phyloP scores from a whole-genome alignment of 2,329 filamentous ascomycete species.

The Colletotrichum musicola region DNA sequence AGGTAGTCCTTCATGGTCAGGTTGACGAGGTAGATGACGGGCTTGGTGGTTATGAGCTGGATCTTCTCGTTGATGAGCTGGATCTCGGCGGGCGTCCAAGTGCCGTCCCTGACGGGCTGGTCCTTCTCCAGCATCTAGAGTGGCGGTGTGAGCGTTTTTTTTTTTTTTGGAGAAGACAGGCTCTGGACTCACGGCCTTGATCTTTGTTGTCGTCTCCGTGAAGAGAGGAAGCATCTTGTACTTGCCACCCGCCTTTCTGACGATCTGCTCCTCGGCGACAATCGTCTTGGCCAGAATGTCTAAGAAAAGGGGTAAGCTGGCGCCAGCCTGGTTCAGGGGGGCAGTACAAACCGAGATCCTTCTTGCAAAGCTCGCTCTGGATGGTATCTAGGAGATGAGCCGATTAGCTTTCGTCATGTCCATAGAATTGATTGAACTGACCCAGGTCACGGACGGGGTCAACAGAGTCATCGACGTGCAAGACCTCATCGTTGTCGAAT shows the following conservation, averaged over 20 bases:
- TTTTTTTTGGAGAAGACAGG: background rate
- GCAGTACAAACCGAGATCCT: slow-evolving; percentile 49
- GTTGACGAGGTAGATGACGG: slow-evolving; percentile 59
- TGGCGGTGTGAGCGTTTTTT: slow-evolving; percentile 16
- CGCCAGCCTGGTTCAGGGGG: background rate
- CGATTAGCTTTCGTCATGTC: background rate
- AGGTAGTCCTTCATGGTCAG: slow-evolving; percentile 62
- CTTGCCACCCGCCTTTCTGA: slow-evolving; percentile 58
- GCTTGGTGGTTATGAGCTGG: slow-evolving; percentile 60
- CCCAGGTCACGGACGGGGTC: slow-evolving; percentile 58
- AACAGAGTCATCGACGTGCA: slow-evolving; percentile 61
- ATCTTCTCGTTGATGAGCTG: slow-evolving; percentile 61
- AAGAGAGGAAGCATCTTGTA: slow-evolving; percentile 61
- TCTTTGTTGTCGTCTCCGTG: slow-evolving; percentile 57
- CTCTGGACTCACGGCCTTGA: slow-evolving; percentile 46
- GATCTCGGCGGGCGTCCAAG: slow-evolving; percentile 58
- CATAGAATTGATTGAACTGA: slow-evolving; percentile 41
- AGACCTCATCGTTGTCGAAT: slow-evolving; percentile 59
- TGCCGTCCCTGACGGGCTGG: slow-evolving; percentile 56
- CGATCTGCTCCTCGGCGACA: slow-evolving; percentile 53
- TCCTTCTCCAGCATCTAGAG: slow-evolving; percentile 54
- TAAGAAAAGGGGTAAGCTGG: slow-evolving; percentile 8
- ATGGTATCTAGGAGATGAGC: slow-evolving; percentile 48
- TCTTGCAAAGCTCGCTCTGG: slow-evolving; percentile 56
- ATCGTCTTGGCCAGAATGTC: slow-evolving; percentile 56